A percentile compares a stretch with the other conserved stretches of the same genome.
Conservation (phyloP, 2,329 filamentous ascomycete species). For the Magnaporthiopsis rhizophila region DNA sequence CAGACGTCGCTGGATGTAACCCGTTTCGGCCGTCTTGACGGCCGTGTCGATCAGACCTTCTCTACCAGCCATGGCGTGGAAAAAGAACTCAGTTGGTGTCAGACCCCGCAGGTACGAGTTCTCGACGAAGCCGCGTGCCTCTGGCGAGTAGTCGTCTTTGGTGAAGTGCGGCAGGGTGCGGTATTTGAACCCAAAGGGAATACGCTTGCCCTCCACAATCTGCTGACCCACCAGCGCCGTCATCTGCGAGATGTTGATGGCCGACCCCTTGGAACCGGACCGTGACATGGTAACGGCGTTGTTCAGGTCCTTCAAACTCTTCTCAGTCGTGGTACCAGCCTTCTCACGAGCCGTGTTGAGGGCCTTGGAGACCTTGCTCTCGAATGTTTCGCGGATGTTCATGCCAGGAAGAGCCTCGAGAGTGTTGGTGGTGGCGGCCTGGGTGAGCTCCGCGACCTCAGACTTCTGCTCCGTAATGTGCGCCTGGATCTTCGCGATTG, state of each 20-base stretch:
- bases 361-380: conserved; percentile 90
- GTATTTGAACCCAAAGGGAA: conserved; percentile 99
- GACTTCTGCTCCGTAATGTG: conserved; percentile 76
- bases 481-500: conserved; percentile 75
- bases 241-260: conserved; percentile 99
- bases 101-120: conserved; percentile 96
- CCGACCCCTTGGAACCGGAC: conserved; percentile 96
- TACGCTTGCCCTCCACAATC: conserved; percentile 96
- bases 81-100: conserved; percentile 96
- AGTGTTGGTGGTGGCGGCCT: conserved; percentile 72
- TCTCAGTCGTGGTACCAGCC: conserved; percentile 85
- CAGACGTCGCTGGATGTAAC: conserved; percentile 96
- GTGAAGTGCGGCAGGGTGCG: conserved; percentile 95
- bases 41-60: conserved; percentile 99
- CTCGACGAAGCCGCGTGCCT: conserved; percentile 95
- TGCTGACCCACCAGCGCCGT: conserved; percentile 96
- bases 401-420: conserved; percentile 94
- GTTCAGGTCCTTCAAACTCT: conserved; percentile 90
- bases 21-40: conserved; percentile 98
- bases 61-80: conserved; percentile 99
- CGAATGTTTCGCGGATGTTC: conserved; percentile 97
- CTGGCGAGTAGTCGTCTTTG: conserved; percentile 97
- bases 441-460: conserved; percentile 69
- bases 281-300: conserved; percentile 95
- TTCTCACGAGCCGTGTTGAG: conserved; percentile 94